These are phyloP conservation scores for Blastobotrys peoriensis DNA, from an alignment of 805 yeast genomes.

Conservation along the genomic window DNA sequence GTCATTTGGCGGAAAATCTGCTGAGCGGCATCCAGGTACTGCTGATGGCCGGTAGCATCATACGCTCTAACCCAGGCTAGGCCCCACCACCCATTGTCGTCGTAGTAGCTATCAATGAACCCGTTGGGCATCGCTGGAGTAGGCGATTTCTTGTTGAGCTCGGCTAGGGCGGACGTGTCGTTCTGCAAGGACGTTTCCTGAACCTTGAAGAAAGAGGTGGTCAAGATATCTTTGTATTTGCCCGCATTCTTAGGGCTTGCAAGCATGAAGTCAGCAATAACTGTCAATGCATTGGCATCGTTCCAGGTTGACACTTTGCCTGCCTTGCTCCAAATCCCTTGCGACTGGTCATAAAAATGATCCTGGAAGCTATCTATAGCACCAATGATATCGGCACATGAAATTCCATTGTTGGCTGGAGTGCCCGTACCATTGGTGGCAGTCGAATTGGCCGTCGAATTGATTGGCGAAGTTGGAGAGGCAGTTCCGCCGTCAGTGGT, in stretches of 20 bases:
- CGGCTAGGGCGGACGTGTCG: not conserved
- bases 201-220: not conserved
- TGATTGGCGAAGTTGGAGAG: too few species aligned
- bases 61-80: constrained; percentile 14
- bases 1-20: constrained; percentile 9
- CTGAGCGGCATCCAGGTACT: constrained; percentile 11
- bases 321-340: not conserved
- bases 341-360: not conserved
- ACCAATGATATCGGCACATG: not conserved
- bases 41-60: constrained; percentile 8
- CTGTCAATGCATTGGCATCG: not conserved
- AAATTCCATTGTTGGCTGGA: too few species aligned
- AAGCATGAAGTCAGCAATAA: not conserved
- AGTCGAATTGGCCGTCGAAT: too few species aligned
- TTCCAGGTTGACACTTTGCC: not conserved
- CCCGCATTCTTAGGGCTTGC: not conserved
- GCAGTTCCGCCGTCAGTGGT: too few species aligned
- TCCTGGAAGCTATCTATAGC: not conserved
- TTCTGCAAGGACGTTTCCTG: not conserved
- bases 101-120: constrained; percentile 11
- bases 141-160: not conserved
- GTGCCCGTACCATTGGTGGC: too few species aligned
- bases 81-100: constrained; percentile 17
- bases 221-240: too few species aligned
- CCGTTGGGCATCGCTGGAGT: constrained; percentile 11